A percentile compares a stretch with the other conserved stretches of the same genome.
Conservation (phyloP, 2,329 filamentous ascomycete genomes). For the Delphinella strobiligena region DNA sequence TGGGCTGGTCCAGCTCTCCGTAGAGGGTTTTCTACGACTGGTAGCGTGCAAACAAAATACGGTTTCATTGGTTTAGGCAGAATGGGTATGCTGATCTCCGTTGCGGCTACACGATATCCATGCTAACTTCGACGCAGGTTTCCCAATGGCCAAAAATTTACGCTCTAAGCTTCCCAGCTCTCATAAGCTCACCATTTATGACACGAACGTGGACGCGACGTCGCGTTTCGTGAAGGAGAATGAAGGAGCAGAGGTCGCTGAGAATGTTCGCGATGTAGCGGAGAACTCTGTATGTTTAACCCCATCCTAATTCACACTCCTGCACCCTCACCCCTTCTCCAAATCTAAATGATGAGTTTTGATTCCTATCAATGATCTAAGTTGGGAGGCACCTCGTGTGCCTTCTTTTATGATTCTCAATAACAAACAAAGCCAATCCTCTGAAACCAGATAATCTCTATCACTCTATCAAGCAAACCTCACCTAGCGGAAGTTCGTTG, state of each 20-base stretch:
- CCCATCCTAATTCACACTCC: neutral
- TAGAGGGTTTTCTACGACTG: conserved; percentile 32
- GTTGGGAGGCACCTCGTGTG: conserved; percentile 48
- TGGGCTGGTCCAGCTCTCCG: conserved; percentile 15
- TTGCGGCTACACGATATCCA: conserved; percentile 60
- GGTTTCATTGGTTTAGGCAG: conserved; percentile 39
- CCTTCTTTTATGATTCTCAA: conserved; percentile 49
- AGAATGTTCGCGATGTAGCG: conserved; percentile 48
- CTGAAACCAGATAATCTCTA: too few relatives aligned
- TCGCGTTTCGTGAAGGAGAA: conserved; percentile 45
- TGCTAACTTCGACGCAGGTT: conserved; percentile 38
- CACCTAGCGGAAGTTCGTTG: too few relatives aligned
- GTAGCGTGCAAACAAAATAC: conserved; percentile 31
- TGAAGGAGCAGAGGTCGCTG: conserved; percentile 43
- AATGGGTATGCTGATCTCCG: conserved; percentile 29
- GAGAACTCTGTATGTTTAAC: conserved; percentile 51
- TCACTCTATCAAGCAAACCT: too few relatives aligned
- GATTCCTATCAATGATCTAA: conserved; percentile 56
- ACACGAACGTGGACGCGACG: conserved; percentile 48
- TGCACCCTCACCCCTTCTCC: conserved; percentile 8
- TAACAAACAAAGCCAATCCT: conserved; percentile 60
- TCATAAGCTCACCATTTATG: conserved; percentile 53
- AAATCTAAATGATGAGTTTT: conserved; percentile 38
- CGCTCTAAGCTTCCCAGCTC: conserved; percentile 50
- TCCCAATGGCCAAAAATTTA: conserved; percentile 61